These are phyloP conservation scores for Adansonia rubrostipa DNA, from an alignment of 441 rosid genomes.

Conservation along the genomic window DNA sequence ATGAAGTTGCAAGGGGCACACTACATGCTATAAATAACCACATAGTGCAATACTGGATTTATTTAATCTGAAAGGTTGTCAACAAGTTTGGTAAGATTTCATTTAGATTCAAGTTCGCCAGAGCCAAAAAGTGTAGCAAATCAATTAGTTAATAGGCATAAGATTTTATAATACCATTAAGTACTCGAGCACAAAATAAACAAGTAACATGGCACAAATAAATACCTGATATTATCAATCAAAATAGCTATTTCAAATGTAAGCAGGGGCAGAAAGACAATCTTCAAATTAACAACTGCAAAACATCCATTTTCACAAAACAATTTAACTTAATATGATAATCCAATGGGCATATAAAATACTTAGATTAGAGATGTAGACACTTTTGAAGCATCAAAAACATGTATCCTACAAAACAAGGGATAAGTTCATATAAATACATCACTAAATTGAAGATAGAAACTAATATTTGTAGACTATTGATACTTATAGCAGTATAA, in stretches of 20 bases:
- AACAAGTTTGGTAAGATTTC: background rate
- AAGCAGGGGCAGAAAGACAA: constrained; percentile 63
- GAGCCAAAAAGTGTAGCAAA: background rate
- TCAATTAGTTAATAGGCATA: background rate
- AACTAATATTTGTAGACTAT: background rate
- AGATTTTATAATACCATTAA: background rate
- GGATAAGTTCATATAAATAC: constrained; percentile 3
- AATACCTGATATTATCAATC: constrained; percentile 70
- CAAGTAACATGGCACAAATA: constrained; percentile 14
- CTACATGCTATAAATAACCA: background rate
- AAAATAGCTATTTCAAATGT: constrained; percentile 60
- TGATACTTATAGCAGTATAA: background rate
- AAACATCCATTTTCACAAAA: constrained; percentile 27
- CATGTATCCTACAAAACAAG: background rate
- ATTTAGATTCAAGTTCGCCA: too few relatives aligned
- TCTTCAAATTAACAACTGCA: constrained; percentile 65
- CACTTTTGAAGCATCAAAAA: constrained; percentile 6
- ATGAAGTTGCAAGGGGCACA: background rate
- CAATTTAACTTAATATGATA: constrained; percentile 18
- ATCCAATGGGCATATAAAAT: background rate
- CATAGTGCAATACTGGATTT: background rate
- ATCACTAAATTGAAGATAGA: background rate
- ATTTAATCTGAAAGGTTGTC: background rate
- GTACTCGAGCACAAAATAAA: constrained; percentile 15
- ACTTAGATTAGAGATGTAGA: background rate